Evolutionary conservation across 345 rosid genomes (phyloP).

Genomic region (Populus pruinosa): DNA sequence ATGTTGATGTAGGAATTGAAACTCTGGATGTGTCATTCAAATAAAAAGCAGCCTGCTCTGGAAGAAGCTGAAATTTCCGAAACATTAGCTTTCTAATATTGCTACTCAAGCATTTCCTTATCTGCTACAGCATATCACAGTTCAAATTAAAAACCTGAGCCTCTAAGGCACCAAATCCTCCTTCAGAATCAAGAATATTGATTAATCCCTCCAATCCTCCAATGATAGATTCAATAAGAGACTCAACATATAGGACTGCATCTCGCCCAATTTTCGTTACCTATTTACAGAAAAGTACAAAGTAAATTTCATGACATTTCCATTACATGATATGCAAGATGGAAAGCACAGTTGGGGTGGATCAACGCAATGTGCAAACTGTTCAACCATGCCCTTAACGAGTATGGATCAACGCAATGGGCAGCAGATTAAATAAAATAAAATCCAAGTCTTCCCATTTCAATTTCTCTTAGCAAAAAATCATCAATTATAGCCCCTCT

Average conservation of each 20-base stretch:
- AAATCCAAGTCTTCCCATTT: neutral
- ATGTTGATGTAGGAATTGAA: slow-evolving; percentile 63
- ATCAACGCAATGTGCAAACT: neutral
- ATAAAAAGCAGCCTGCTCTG: slow-evolving; percentile 94
- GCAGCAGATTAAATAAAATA: neutral
- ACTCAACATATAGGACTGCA: slow-evolving; percentile 93
- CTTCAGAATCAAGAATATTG: slow-evolving; percentile 98
- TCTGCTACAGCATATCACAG: slow-evolving; percentile 13
- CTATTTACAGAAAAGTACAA: slow-evolving; percentile 32
- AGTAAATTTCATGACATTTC: slow-evolving; percentile 1
- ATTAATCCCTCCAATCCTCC: slow-evolving; percentile 97
- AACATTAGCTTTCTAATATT: neutral
- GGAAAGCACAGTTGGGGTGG: neutral
- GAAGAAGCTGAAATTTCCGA: slow-evolving; percentile 73
- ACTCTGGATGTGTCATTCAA: slow-evolving; percentile 68
- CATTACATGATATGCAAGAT: neutral
- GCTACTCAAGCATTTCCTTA: neutral
- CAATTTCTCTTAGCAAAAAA: neutral
- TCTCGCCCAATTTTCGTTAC: slow-evolving; percentile 93
- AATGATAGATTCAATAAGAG: slow-evolving; percentile 97
- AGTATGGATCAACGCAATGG: neutral
- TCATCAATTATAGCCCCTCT: neutral
- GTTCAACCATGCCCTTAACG: neutral
- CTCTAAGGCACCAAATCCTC: slow-evolving; percentile 97
- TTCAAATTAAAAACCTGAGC: slow-evolving; percentile 57